These are phyloP conservation scores for Lachancea lanzarotensis DNA, from an alignment of 805 yeast species.

Conservation along the genomic window DNA sequence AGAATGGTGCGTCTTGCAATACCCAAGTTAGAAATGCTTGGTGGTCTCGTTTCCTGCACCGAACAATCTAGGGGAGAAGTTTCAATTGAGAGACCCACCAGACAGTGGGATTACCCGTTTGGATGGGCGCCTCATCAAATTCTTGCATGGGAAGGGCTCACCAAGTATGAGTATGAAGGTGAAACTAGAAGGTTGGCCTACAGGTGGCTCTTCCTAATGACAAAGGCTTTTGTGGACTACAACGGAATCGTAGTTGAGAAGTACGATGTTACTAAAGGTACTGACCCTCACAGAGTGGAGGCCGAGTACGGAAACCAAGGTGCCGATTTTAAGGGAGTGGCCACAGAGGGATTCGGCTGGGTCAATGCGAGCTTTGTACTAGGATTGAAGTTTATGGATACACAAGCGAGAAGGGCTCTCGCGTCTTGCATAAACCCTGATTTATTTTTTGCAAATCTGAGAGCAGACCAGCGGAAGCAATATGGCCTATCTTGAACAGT, in stretches of 20 bases:
- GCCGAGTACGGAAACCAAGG: constrained; percentile 99
- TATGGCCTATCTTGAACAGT: constrained; percentile 31
- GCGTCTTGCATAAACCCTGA: constrained; percentile 74
- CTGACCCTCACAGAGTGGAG: constrained; percentile 83
- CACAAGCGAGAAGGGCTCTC: constrained; percentile 64
- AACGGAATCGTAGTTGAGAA: constrained; percentile 95
- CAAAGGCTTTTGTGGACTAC: constrained; percentile 82
- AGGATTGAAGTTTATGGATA: constrained; percentile 62
- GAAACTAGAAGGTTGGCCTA: constrained; percentile 67
- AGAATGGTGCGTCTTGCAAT: constrained; percentile 51
- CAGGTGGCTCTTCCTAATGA: constrained; percentile 87
- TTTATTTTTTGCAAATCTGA: constrained; percentile 48
- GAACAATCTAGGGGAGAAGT: constrained; percentile 64
- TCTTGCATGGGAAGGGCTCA: constrained; percentile 83
- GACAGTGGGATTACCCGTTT: constrained; percentile 97
- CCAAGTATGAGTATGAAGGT: constrained; percentile 59
- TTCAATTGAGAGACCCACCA: constrained; percentile 64
- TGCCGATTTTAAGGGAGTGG: constrained; percentile 83
- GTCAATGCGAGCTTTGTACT: constrained; percentile 80
- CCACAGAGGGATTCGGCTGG: constrained; percentile 98
- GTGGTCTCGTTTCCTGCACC: constrained; percentile 87
- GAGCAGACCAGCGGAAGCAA: constrained; percentile 35
- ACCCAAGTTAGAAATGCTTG: constrained; percentile 69
- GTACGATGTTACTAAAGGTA: constrained; percentile 78
- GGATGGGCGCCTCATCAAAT: constrained; percentile 99